Percentiles rank a stretch among this genome's conserved stretches.
Evolutionary conservation across 1,284 basidiomycete genomes (phyloP).

Genomic region (Papiliotrema laurentii): DNA sequence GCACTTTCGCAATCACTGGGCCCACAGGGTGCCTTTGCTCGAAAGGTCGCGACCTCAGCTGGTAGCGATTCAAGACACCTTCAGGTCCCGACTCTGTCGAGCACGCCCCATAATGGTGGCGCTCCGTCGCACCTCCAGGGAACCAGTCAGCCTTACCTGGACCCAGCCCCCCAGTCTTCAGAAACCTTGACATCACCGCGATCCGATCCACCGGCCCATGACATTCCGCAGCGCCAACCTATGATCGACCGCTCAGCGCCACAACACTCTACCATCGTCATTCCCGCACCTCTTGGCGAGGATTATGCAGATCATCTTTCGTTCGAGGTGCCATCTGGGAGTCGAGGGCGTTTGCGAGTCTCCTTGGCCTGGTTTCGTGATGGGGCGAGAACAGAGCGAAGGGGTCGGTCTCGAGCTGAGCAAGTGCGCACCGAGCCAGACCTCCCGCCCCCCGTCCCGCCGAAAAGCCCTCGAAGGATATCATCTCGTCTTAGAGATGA

Average conservation of each 20-base stretch:
- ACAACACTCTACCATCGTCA: neutral
- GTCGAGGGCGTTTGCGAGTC: constrained; percentile 22
- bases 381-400: constrained; percentile 3
- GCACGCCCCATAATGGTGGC: too few relatives aligned
- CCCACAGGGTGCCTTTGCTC: too few relatives aligned
- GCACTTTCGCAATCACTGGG: too few relatives aligned
- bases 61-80: too few relatives aligned
- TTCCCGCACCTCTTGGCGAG: neutral
- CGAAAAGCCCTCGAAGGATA: constrained; percentile 7
- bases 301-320: constrained; percentile 26
- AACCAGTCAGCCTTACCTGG: too few relatives aligned
- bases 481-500: neutral
- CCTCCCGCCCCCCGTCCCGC: constrained; percentile 16
- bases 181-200: too few relatives aligned
- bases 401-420: neutral
- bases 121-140: too few relatives aligned
- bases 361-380: constrained; percentile 28
- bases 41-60: too few relatives aligned
- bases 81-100: too few relatives aligned
- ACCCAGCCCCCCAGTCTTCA: too few relatives aligned
- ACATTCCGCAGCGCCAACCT: too few relatives aligned
- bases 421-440: neutral
- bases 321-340: constrained; percentile 32
- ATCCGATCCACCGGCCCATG: too few relatives aligned
- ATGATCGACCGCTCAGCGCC: neutral